Evolutionary conservation across 345 rosid genomes (phyloP).

Genomic region (Citrus hindsii): DNA sequence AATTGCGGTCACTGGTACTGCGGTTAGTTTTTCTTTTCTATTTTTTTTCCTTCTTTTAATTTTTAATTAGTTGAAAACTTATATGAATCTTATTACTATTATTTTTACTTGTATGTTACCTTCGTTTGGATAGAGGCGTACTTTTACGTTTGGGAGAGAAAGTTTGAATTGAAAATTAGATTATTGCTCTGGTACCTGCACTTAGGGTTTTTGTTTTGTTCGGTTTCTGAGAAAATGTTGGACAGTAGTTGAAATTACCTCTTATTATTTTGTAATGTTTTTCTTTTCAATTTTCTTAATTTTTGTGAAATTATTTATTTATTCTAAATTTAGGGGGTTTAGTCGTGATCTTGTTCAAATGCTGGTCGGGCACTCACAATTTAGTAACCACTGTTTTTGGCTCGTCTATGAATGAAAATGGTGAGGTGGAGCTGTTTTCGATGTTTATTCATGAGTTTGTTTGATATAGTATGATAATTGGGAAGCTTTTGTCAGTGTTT

Average conservation of each 20-base stretch:
- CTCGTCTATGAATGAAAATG: neutral
- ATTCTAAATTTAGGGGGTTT: neutral
- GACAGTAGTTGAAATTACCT: neutral
- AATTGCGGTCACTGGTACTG: slow-evolving; percentile 95
- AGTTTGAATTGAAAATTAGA: neutral
- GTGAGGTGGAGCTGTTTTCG: neutral
- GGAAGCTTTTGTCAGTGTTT: neutral
- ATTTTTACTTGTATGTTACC: neutral
- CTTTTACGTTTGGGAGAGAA: neutral
- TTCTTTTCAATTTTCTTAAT: neutral
- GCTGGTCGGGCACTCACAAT: neutral
- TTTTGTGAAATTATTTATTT: neutral
- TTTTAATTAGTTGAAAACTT: neutral
- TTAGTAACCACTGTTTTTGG: neutral
- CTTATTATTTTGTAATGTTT: neutral
- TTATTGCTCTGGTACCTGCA: neutral
- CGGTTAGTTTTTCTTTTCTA: slow-evolving; percentile 39
- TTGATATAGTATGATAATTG: neutral
- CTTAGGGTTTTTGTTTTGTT: neutral
- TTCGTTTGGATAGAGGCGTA: neutral
- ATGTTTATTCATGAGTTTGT: neutral
- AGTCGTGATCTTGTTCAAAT: neutral
- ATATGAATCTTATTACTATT: neutral
- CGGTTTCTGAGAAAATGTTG: neutral
- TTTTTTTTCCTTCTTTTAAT: neutral